Percentiles rank a stretch among this genome's conserved stretches.
phyloP scores from a whole-genome alignment of 441 rosid genomes.

The Jatropha multifida region DNA sequence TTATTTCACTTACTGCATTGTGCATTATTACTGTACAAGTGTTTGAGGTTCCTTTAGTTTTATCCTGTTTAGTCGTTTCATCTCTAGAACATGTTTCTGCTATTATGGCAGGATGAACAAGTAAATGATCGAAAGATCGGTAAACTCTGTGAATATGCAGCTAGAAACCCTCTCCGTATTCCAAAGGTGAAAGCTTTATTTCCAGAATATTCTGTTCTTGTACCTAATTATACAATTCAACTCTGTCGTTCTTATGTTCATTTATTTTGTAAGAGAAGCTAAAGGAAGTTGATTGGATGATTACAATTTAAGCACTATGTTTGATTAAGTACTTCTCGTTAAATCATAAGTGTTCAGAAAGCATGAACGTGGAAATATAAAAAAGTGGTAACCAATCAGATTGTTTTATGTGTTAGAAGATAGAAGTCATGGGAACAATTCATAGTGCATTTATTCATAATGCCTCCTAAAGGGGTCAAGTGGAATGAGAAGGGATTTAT shows the following conservation, averaged over 20 bases:
- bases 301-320: not conserved
- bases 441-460: not conserved
- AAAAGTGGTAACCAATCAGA: not conserved
- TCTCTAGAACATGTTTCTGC: not conserved
- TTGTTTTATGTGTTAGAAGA: not conserved
- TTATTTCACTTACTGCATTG: no score
- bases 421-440: not conserved
- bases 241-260: not conserved
- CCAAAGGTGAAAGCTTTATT: constrained; percentile 54
- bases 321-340: not conserved
- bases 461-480: not conserved
- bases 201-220: not conserved
- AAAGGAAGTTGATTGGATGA: not conserved
- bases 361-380: not conserved
- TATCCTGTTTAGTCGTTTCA: not conserved
- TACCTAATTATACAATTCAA: not conserved
- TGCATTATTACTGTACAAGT: not conserved
- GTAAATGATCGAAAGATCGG: constrained; percentile 68
- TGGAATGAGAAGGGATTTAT: not conserved
- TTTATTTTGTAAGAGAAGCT: not conserved
- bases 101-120: constrained; percentile 59
- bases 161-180: constrained; percentile 83
- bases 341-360: not conserved
- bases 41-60: not conserved
- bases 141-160: constrained; percentile 85